Percentiles rank a stretch among this genome's conserved stretches.
These are phyloP conservation scores for Madurella mycetomatis DNA, from an alignment of 2,329 filamentous ascomycete genomes.

Conservation along the genomic window DNA sequence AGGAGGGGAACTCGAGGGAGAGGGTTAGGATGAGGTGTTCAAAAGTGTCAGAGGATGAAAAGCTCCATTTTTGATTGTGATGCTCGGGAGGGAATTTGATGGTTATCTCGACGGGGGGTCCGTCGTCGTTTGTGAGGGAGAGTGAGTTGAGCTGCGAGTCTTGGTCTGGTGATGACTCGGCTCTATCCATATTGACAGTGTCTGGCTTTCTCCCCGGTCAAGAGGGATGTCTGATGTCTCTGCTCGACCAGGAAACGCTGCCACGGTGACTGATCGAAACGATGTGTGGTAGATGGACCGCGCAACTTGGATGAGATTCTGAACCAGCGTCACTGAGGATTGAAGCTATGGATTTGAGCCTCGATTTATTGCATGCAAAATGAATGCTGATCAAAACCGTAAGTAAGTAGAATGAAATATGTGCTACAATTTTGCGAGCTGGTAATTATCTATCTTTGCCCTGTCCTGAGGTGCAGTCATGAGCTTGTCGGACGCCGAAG, in stretches of 20 bases:
- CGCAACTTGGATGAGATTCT: background rate
- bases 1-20: slow-evolving; percentile 16
- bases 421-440: no score
- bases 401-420: background rate
- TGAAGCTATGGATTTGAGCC: background rate
- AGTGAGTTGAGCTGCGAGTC: background rate
- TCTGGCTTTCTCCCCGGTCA: background rate
- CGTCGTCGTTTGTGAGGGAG: background rate
- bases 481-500: background rate
- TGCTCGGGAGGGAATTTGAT: slow-evolving; percentile 22
- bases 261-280: no score
- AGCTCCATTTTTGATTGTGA: slow-evolving; percentile 18
- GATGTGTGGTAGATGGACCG: background rate
- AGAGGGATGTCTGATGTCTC: background rate
- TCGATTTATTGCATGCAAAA: background rate
- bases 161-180: slow-evolving; percentile 1
- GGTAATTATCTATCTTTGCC: background rate
- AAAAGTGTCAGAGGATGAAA: slow-evolving; percentile 16
- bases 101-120: slow-evolving; percentile 16
- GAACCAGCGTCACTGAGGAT: background rate
- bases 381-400: background rate
- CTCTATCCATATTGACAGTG: slow-evolving; percentile 1
- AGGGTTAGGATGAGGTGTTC: slow-evolving; percentile 14
- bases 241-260: background rate
- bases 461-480: background rate